phyloP scores from a whole-genome alignment of 768 basidiomycete genomes.

The Mycena alexandri region DNA sequence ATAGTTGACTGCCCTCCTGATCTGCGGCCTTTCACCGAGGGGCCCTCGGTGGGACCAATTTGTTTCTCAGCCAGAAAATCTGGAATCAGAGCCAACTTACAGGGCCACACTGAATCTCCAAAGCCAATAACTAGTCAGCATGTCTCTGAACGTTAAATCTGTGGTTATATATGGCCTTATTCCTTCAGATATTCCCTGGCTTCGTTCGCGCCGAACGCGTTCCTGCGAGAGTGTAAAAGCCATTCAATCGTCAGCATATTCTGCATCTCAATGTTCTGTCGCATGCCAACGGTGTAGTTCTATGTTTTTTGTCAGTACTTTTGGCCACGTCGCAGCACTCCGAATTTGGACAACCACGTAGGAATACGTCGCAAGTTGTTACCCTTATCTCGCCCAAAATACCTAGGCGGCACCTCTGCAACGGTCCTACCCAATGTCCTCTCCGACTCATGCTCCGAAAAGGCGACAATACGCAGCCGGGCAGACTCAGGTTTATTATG shows the following conservation, averaged over 20 bases:
- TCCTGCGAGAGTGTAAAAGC: not conserved
- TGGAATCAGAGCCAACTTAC: too few relatives aligned
- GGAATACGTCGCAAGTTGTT: slow-evolving; percentile 3
- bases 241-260: slow-evolving; percentile 2
- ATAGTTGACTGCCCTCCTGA: too few relatives aligned
- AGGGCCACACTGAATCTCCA: too few relatives aligned
- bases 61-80: too few relatives aligned
- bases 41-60: too few relatives aligned
- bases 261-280: not conserved
- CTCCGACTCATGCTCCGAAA: slow-evolving; percentile 39
- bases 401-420: not conserved
- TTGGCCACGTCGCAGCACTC: not conserved
- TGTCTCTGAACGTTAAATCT: too few relatives aligned
- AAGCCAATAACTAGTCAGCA: too few relatives aligned
- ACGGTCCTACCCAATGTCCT: slow-evolving; percentile 3
- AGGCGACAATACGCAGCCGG: slow-evolving; percentile 72
- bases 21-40: too few relatives aligned
- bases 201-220: not conserved
- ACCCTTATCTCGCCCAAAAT: not conserved
- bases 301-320: not conserved
- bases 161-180: too few relatives aligned
- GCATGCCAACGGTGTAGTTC: too few relatives aligned
- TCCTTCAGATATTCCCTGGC: not conserved
- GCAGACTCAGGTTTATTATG: slow-evolving; percentile 65
- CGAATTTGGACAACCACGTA: slow-evolving; percentile 1